These are phyloP conservation scores for Tetrahymena malaccensis DNA, from an alignment of 73 alveolate genomes.

Conservation along the genomic window DNA sequence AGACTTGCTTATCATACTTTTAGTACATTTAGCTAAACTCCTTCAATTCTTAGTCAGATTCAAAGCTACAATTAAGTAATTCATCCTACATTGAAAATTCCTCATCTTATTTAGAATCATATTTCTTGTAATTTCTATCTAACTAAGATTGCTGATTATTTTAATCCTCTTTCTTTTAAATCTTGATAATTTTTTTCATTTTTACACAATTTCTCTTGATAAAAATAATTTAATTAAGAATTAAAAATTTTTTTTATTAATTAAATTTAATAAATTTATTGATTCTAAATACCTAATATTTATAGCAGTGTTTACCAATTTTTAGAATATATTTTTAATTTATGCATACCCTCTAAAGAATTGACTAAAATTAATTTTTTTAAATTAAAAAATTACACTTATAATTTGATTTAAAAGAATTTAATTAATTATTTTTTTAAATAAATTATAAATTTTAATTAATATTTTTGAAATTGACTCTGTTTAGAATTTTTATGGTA, in stretches of 20 bases:
- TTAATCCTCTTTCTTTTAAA: not conserved
- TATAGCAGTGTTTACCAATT: not conserved
- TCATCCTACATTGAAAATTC: not conserved
- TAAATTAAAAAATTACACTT: not conserved
- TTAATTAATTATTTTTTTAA: no score
- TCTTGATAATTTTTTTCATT: not conserved
- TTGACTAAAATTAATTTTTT: not conserved
- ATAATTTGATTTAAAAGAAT: no score
- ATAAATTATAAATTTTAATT: no score
- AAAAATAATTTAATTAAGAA: not conserved
- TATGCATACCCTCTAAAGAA: not conserved
- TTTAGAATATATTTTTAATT: not conserved
- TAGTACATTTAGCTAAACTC: not conserved
- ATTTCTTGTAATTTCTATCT: no score
- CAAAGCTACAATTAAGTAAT: not conserved
- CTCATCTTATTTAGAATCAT: not conserved
- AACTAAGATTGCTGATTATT: not conserved
- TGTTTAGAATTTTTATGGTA: no score
- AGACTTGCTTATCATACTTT: not conserved
- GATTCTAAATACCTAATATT: not conserved
- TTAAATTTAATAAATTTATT: not conserved
- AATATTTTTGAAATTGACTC: no score
- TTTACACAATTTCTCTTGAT: not conserved
- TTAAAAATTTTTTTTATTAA: not conserved
- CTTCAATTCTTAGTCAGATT: not conserved